Base-by-base conservation (phyloP, 768 basidiomycete genomes). In the Termitomyces sp. region DNA sequence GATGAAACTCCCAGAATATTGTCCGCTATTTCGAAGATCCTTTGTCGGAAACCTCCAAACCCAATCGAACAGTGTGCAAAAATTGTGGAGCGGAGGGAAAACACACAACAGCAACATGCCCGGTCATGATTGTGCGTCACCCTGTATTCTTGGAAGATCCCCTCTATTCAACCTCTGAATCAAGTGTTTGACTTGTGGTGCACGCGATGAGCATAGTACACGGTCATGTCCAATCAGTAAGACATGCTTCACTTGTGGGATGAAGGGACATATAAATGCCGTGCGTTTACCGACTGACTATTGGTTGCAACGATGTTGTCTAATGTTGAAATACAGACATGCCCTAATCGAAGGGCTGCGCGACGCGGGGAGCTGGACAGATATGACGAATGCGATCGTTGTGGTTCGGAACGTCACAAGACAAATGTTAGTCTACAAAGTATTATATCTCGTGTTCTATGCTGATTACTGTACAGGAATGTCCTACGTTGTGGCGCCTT, bases 161-260 rank as follows among this genome's bases (percentile, higher is more conserved):
- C 41, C 41, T 45, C 35, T 53, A 34, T 49, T 49, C 44, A 47
- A 30, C 35, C 44, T 55, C 22, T 30, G 28, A 56, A 17, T 12
- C 1, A 51, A 92, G 90, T 93, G 90, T 65, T 66, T 88, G 55
- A 90, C 86, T 24, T 93, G 90, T 64, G 90, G 90, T 55, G 87
- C 78, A 30, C 82, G 85, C 48, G 81, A 92, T 62, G 90, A 92
- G 58, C 90, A 93, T 68, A 73, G 77, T 3, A 90, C 90, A 17
- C 76, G 84, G 40, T 82, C 82, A 49, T 93, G 90, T 69, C 88
- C 90, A 2, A 86, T 90, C 57, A 84, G 82, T 69, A 91, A 91
- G 68, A 83, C 79, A 0, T 93, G 90, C 63, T 92, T 82, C 62
- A 78, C 75, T 3, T 93, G 90, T 61, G 87, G 87, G 15, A 89